Evolutionary conservation across 768 basidiomycete species (phyloP).

Genomic region (Asterophora parasitica): DNA sequence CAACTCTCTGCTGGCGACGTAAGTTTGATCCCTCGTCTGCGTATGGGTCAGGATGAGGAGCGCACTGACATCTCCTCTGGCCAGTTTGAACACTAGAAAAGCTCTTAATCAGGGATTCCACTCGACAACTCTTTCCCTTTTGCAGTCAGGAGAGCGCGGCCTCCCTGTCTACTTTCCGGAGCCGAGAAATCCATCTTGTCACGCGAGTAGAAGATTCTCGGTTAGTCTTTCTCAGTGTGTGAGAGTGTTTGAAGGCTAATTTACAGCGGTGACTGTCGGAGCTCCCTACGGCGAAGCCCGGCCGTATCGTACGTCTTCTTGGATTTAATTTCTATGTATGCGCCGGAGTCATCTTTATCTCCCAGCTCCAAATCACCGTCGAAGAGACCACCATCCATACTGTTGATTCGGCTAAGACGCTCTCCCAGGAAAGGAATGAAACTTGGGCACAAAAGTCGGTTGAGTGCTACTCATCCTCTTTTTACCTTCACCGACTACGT

Average conservation of each 20-base stretch:
- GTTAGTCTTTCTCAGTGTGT: neutral
- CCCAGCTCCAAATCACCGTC: neutral
- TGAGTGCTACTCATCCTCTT: too few species aligned
- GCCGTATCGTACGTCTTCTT: neutral
- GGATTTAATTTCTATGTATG: neutral
- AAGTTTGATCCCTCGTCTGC: neutral
- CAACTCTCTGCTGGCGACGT: slow-evolving; percentile 21
- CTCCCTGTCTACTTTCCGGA: neutral
- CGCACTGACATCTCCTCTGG: neutral
- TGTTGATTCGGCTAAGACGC: neutral
- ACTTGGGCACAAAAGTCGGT: too few species aligned
- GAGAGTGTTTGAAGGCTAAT: neutral
- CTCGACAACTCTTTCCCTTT: neutral
- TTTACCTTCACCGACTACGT: too few species aligned
- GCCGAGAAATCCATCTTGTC: neutral
- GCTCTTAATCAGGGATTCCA: neutral
- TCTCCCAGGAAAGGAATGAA: too few species aligned
- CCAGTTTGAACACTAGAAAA: neutral
- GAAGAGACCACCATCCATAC: neutral
- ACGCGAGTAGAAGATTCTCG: neutral
- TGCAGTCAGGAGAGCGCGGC: neutral
- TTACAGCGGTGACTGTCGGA: neutral
- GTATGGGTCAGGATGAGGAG: too few species aligned
- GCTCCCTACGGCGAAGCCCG: neutral
- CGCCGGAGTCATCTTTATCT: neutral